phyloP scores from a whole-genome alignment of 768 basidiomycete genomes.

The Leccinum barrowsii region DNA sequence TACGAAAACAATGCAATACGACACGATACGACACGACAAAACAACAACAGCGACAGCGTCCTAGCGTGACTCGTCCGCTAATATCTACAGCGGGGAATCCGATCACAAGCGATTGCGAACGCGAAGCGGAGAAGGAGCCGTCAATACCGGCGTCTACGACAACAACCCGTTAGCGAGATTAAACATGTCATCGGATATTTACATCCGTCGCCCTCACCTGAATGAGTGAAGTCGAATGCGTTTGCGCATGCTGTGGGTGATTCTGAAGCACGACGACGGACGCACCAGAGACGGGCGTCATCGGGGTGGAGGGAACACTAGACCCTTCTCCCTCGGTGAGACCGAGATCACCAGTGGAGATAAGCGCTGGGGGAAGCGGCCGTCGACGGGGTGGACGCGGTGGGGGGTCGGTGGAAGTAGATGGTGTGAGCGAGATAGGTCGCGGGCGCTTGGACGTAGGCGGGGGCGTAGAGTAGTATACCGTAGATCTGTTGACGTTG shows the following conservation, averaged over 20 bases:
- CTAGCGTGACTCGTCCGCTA: not conserved
- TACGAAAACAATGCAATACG: not conserved
- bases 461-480: not conserved
- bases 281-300: not conserved
- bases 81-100: not conserved
- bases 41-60: not conserved
- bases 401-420: not conserved
- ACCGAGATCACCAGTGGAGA: not conserved
- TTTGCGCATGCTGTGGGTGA: not conserved
- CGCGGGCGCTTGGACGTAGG: not conserved
- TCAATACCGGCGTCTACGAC: not conserved
- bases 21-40: not conserved
- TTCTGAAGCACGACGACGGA: not conserved
- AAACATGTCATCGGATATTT: not conserved
- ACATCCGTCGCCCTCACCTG: not conserved
- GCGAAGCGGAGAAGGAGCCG: not conserved
- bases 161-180: not conserved
- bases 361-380: not conserved
- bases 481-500: constrained; percentile 16
- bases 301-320: not conserved
- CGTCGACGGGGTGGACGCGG: not conserved
- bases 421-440: not conserved
- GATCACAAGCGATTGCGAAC: not conserved
- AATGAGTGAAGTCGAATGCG: not conserved
- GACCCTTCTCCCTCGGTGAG: not conserved